A percentile compares a stretch with the other conserved stretches of the same genome.
Conservation (phyloP, 257 asterid species). For the Solanum megistacrolobum region DNA sequence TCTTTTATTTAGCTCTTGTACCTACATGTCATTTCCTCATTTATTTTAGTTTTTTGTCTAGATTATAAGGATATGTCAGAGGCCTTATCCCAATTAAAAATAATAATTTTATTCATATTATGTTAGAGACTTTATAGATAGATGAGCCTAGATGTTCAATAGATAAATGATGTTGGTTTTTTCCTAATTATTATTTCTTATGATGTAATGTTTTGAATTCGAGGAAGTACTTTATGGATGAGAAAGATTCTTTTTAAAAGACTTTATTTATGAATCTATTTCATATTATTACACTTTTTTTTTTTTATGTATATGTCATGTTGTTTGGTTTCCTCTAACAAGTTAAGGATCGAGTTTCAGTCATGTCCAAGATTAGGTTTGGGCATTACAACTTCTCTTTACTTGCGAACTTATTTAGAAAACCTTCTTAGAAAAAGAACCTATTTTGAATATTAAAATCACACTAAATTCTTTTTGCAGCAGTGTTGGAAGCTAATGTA, state of each 20-base stretch:
- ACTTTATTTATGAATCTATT: background rate
- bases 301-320: background rate
- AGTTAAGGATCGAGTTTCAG: too few species aligned
- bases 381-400: background rate
- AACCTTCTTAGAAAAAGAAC: background rate
- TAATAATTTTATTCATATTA: too few species aligned
- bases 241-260: background rate
- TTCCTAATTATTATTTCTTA: background rate
- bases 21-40: background rate
- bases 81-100: background rate
- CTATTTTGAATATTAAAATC: background rate
- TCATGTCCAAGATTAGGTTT: background rate
- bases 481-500: background rate
- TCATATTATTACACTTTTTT: background rate
- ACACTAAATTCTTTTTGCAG: background rate
- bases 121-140: background rate
- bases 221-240: background rate
- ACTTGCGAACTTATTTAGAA: background rate
- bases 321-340: too few species aligned
- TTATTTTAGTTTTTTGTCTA: too few species aligned
- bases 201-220: background rate
- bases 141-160: background rate
- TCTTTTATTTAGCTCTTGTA: background rate
- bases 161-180: background rate
- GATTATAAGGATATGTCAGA: background rate